Base-by-base conservation (phyloP, 495 filamentous ascomycete genomes). In the Lophiostoma macrostomum region DNA sequence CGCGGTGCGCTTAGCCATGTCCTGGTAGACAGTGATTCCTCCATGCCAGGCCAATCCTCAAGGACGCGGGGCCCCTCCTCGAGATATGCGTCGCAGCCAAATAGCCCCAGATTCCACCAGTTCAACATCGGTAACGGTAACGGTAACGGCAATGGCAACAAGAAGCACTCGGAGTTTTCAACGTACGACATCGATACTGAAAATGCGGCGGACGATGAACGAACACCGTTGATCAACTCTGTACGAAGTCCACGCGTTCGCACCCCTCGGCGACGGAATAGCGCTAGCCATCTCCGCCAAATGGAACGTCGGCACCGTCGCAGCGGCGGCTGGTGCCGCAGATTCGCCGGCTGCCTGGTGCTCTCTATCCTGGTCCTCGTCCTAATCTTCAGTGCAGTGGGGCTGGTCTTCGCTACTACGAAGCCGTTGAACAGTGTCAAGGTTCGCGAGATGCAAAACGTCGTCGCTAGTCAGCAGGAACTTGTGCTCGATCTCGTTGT, bases 401-500 rank as follows among this genome's bases (percentile, higher is more conserved):
- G 85, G 12, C 95, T 97, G 69, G 76, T 96, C 64, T 82, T 94
- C 57, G 85, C 90, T 16, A 90, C 90, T 31, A 94, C 90, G n/a
- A 90, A 94, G 56, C 85, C 90, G 6, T 76, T 98, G 10, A 71
- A 82, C 32, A 81, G 87, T 36, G 84, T 97, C 46, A 73, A 81
- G 36, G 75, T 97, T 24, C 67, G 83, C 32, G 82, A 83, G 31
- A 86, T 98, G 54, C 80, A 84, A 57, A 91, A 95, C 60, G 89
- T 98, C 14, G 78, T 97, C 25, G 90, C 90, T 5, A 95, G 88
- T 55, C 86, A 95, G 65, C 87, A 96, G 68, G 94, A 97, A 64
- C 76, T 98, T 16, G 97, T 98, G 84, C 75, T 98, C 55, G 91
- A 98, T 63, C 73, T 97, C 7, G 81, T 86, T n/a, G 86, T 98